Evolutionary conservation across 257 asterid genomes (phyloP).

Genomic region (Salvia rosmarinus): DNA sequence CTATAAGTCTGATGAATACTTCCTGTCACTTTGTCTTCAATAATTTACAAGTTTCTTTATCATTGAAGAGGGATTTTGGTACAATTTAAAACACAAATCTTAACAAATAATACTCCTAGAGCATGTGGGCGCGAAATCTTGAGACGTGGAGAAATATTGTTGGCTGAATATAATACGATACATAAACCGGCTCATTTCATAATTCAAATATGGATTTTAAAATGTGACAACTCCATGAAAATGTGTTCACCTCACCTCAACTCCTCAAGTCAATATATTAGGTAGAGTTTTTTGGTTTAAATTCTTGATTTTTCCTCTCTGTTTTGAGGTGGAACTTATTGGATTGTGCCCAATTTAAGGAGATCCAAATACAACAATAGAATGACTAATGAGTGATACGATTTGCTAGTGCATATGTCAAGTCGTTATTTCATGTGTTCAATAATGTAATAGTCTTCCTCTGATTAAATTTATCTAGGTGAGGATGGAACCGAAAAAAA

Average conservation of each 20-base stretch:
- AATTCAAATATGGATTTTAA: neutral
- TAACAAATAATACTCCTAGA: neutral
- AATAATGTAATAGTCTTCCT: neutral
- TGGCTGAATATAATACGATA: neutral
- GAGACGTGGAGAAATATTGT: neutral
- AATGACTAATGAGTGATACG: neutral
- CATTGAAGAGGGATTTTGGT: neutral
- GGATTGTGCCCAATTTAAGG: neutral
- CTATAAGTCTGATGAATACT: too few relatives aligned
- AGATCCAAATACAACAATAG: neutral
- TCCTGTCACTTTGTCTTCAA: neutral
- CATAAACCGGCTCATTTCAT: neutral
- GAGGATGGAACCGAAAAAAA: too few relatives aligned
- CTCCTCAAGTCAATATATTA: too few relatives aligned
- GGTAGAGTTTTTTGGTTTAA: constrained; percentile 27
- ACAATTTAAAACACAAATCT: neutral
- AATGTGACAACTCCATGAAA: constrained; percentile 12
- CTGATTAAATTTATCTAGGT: neutral
- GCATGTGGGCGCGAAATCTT: constrained; percentile 23
- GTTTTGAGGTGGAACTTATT: neutral
- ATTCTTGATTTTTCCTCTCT: constrained; percentile 14
- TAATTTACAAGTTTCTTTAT: neutral
- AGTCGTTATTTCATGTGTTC: neutral
- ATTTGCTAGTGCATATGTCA: neutral
- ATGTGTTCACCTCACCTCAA: neutral